Percentiles rank a stretch among this genome's conserved stretches.
phyloP scores from a whole-genome alignment of 805 yeast species.

The Saccharomycodes ludwigii region DNA sequence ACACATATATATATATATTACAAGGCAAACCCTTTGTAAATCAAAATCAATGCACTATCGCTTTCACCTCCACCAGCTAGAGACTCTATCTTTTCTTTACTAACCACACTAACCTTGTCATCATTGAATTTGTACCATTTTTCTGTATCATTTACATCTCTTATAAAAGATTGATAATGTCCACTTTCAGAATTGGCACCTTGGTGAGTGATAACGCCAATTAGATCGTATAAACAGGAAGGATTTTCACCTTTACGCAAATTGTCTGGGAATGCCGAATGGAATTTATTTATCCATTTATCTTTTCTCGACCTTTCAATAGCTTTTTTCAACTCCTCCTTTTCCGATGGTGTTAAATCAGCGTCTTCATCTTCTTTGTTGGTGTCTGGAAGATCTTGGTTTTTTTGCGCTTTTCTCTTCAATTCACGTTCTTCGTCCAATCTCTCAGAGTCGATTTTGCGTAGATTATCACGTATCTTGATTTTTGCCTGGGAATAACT shows the following conservation, averaged over 20 bases:
- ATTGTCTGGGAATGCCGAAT: conserved; percentile 34
- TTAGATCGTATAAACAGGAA: conserved; percentile 73
- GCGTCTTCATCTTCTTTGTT: conserved; percentile 9
- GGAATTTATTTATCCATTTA: conserved; percentile 37
- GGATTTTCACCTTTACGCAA: conserved; percentile 61
- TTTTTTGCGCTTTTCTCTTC: conserved; percentile 45
- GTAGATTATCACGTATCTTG: conserved; percentile 62
- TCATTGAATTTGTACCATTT: conserved; percentile 95
- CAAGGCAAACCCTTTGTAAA: conserved; percentile 75
- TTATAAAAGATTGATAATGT: conserved; percentile 85
- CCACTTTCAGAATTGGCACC: conserved; percentile 97
- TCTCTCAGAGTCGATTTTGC: conserved; percentile 63
- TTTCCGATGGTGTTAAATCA: conserved; percentile 37
- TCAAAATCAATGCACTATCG: conserved; percentile 81
- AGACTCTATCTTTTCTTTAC: conserved; percentile 67
- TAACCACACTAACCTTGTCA: conserved; percentile 71
- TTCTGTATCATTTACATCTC: conserved; percentile 60
- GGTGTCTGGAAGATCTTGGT: conserved; percentile 9
- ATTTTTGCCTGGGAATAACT: conserved; percentile 55
- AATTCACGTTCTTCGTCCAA: conserved; percentile 61
- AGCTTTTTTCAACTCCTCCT: conserved; percentile 38
- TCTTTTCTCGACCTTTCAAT: conserved; percentile 33
- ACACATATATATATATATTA: conserved; percentile 15
- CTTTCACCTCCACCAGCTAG: conserved; percentile 97
- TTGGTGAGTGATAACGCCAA: conserved; percentile 79